Base-by-base conservation (phyloP, 192 early-diverging fungal species). In the Obelidium mucronatum region DNA sequence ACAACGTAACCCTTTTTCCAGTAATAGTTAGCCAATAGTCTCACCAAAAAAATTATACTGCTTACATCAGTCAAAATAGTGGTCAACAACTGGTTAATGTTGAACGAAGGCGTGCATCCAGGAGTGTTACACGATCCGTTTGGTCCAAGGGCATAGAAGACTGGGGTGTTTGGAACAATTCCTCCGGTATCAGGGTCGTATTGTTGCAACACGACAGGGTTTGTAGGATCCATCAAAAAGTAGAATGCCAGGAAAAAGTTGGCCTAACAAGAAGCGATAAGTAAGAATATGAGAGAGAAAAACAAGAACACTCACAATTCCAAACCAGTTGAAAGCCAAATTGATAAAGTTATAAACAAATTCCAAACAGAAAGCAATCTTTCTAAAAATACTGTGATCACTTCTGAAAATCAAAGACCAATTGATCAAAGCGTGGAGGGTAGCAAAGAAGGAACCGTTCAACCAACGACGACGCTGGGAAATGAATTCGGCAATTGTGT, bases 311-410 rank as follows among this genome's bases (percentile, higher is more conserved):
- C 54, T 30, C 5, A 73, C 44, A 35, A 77, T 65, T 55, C 81
- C 37, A 76, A 58, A 75, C 84, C 81, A 83, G 28, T 76, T 75
- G 72, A 93, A 94, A 30, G 92, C 58, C 59, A 92, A 81, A 71
- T 88, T 91, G 56, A 92, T 51, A 40, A 80, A 69, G 67, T 83
- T 86, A 76, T 78, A 92, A 61, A 74, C 79, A 75, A 81, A 93
- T 69, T 92, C 85, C 34, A 94, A 22, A 60, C 84, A 87, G 73
- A 94, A 89, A 44, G 86, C 74, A 13, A 93, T 61, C 78, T 94
- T 93, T 52, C 91, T 85, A 5, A 87, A 60, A 53, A 91, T 80
- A 36, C 81, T 83, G 62, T 94, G 93, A 31, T 87, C 84, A 2
- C 90, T 91, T 69, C 82, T 72, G 85, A 84, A 93, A 31, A 94